phyloP scores from a whole-genome alignment of 2,329 filamentous ascomycete genomes.

The Anthostomella pinea region DNA sequence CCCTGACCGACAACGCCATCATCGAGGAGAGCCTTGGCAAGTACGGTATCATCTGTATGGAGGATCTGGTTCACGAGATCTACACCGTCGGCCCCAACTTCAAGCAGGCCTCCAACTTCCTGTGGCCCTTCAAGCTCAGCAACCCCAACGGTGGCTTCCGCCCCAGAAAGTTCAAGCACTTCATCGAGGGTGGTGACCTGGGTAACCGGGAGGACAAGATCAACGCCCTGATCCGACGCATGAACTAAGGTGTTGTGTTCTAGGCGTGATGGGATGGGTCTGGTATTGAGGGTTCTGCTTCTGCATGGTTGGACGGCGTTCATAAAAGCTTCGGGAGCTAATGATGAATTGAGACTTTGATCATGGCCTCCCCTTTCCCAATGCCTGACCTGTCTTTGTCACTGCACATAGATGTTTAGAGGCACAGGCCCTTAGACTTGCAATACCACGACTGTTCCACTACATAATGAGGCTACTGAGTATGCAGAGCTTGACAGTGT shows the following conservation, averaged over 20 bases:
- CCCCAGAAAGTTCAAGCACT: slow-evolving; percentile 97
- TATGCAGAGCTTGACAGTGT: too few species aligned
- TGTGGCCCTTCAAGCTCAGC: slow-evolving; percentile 99
- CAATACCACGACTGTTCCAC: slow-evolving; percentile 22
- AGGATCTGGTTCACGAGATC: slow-evolving; percentile 99
- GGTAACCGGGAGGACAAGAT: slow-evolving; percentile 99
- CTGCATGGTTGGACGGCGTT: slow-evolving; percentile 35
- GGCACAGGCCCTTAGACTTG: too few species aligned
- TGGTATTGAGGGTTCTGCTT: slow-evolving; percentile 32
- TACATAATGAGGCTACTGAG: background rate
- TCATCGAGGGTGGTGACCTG: slow-evolving; percentile 96
- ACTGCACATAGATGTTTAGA: slow-evolving; percentile 12
- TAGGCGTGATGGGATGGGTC: slow-evolving; percentile 27
- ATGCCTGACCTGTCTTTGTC: slow-evolving; percentile 11
- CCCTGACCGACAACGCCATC: slow-evolving; percentile 95
- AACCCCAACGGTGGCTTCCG: slow-evolving; percentile 98
- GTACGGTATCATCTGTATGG: slow-evolving; percentile 98
- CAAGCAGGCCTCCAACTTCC: slow-evolving; percentile 99
- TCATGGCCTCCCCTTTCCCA: slow-evolving; percentile 22
- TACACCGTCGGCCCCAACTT: slow-evolving; percentile 98
- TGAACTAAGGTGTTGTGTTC: slow-evolving; percentile 70
- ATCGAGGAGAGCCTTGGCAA: slow-evolving; percentile 96
- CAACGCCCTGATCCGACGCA: slow-evolving; percentile 93
- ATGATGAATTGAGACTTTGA: slow-evolving; percentile 36
- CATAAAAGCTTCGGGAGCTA: slow-evolving; percentile 31